Conservation (phyloP, 805 yeast species). For the fission yeast (Schizosaccharomyces pombe) region DNA sequence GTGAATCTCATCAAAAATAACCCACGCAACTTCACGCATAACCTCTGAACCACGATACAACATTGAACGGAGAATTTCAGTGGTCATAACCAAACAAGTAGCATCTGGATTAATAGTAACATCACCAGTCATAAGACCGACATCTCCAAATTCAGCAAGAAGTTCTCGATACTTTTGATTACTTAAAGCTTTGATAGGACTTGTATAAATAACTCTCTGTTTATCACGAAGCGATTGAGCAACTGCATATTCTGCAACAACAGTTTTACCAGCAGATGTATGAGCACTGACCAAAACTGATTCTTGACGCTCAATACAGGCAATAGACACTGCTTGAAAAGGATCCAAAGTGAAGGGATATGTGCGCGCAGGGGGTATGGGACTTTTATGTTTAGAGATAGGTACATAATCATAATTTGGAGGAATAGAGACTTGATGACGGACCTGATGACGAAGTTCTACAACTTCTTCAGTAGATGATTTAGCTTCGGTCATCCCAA, state of each 20-base stretch:
- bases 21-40: constrained; percentile 98
- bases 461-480: constrained; percentile 27
- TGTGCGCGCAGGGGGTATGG: constrained; percentile 51
- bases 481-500: constrained; percentile 32
- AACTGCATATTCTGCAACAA: constrained; percentile 90
- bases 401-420: constrained; percentile 75
- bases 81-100: constrained; percentile 93
- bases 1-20: constrained; percentile 91
- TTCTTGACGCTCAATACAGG: constrained; percentile 85
- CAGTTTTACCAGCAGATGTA: constrained; percentile 93
- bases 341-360: constrained; percentile 91
- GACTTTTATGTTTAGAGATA: constrained; percentile 63
- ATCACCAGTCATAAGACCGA: constrained; percentile 97
- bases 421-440: constrained; percentile 94
- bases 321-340: constrained; percentile 87
- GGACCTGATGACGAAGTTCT: constrained; percentile 70
- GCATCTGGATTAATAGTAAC: constrained; percentile 97
- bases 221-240: constrained; percentile 82
- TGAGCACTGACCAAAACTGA: constrained; percentile 93
- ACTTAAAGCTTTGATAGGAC: constrained; percentile 85
- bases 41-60: constrained; percentile 90
- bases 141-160: constrained; percentile 82
- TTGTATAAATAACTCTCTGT: constrained; percentile 83
- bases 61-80: constrained; percentile 93
- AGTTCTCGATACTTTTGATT: constrained; percentile 87